Percentiles rank a stretch among this genome's conserved stretches.
Evolutionary conservation across 768 basidiomycete genomes (phyloP).

Genomic region (Psilocybe sp.): DNA sequence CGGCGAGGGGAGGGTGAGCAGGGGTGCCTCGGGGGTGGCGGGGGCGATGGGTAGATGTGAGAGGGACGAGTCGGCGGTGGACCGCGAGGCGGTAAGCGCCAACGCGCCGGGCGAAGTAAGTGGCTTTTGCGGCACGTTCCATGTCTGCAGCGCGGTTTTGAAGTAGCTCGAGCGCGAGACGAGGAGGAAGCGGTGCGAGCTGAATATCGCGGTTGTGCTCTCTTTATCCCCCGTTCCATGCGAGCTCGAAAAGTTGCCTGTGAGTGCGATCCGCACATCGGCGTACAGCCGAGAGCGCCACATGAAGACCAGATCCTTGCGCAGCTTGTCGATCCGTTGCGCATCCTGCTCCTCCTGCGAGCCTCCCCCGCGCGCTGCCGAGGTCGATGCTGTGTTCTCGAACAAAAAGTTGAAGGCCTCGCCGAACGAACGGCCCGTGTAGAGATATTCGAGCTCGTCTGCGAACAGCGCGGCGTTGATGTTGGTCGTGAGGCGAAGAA

Average conservation of each 20-base stretch:
- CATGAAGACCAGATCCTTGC: conserved; percentile 94
- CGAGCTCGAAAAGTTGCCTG: conserved; percentile 61
- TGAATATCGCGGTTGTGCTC: conserved; percentile 78
- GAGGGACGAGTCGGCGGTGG: no score
- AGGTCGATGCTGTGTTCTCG: conserved; percentile 61
- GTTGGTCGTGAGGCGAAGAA: conserved; percentile 62
- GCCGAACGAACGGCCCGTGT: conserved; percentile 88
- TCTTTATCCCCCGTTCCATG: conserved; percentile 42
- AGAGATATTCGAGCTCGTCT: conserved; percentile 91
- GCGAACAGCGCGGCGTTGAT: conserved; percentile 82
- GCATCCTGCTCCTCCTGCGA: conserved; percentile 29
- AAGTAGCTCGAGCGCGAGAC: conserved; percentile 90
- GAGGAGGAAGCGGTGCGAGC: conserved; percentile 91
- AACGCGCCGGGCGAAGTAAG: no score
- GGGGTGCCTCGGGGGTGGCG: conserved; percentile 35
- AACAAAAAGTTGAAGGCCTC: conserved; percentile 88
- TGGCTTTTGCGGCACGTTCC: conserved; percentile 22
- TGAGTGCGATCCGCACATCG: conserved; percentile 81
- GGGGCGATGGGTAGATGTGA: conserved; percentile 18
- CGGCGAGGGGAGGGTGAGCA: conserved; percentile 78
- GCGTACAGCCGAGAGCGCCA: conserved; percentile 94
- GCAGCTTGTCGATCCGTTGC: conserved; percentile 75
- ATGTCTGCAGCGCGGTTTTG: conserved; percentile 70
- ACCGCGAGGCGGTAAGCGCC: no score
- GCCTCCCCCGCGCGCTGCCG: conserved; percentile 3